Conservation (phyloP, 371 early-diverging fungal genomes). For the Apophysomyces elegans region DNA sequence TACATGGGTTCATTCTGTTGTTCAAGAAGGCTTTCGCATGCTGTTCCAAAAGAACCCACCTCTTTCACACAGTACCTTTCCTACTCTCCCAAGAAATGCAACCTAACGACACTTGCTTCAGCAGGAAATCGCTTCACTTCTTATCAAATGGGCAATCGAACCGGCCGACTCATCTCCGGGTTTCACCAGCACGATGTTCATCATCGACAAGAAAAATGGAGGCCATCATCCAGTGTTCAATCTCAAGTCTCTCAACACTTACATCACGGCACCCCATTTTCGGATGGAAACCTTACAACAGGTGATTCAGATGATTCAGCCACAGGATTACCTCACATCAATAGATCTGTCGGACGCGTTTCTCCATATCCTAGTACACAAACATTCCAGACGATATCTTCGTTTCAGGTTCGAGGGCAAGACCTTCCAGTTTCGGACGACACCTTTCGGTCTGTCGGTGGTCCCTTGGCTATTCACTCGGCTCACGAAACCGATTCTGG, state of each 20-base stretch:
- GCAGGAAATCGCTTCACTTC: too few relatives aligned
- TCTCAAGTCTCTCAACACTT: slow-evolving; percentile 29
- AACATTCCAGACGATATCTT: slow-evolving; percentile 12
- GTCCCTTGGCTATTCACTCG: slow-evolving; percentile 41
- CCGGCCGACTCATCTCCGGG: slow-evolving; percentile 3
- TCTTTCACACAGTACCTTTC: too few relatives aligned
- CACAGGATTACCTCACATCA: slow-evolving; percentile 23
- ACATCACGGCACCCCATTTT: slow-evolving; percentile 22
- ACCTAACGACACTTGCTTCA: too few relatives aligned
- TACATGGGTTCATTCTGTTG: too few relatives aligned
- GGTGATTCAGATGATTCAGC: slow-evolving; percentile 22
- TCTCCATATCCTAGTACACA: slow-evolving; percentile 19
- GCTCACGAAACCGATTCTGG: slow-evolving; percentile 28
- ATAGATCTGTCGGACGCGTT: slow-evolving; percentile 27
- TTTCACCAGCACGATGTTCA: slow-evolving; percentile 25
- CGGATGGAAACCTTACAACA: slow-evolving; percentile 30
- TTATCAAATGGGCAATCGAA: too few relatives aligned
- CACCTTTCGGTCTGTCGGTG: slow-evolving; percentile 40
- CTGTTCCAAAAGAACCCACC: too few relatives aligned
- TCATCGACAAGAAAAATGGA: slow-evolving; percentile 31
- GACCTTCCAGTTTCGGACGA: slow-evolving; percentile 28
- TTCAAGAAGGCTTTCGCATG: too few relatives aligned
- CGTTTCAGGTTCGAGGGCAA: slow-evolving; percentile 28
- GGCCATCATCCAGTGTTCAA: slow-evolving; percentile 30
- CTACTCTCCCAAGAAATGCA: too few relatives aligned